A percentile compares a stretch with the other conserved stretches of the same genome.
Conservation (phyloP, 768 basidiomycete genomes). For the Kondoa subrosea region DNA sequence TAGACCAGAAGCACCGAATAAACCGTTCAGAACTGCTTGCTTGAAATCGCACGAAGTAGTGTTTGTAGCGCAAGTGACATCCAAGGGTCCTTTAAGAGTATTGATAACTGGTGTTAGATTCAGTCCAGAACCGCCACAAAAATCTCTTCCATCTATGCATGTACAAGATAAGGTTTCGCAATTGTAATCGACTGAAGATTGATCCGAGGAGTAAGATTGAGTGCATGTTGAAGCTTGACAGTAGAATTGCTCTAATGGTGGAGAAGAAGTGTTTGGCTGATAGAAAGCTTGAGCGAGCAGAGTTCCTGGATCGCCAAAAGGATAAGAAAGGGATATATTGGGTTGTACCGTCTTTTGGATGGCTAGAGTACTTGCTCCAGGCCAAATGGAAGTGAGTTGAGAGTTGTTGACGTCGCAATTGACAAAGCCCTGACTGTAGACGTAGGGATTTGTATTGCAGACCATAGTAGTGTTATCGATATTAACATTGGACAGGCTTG, state of each 20-base stretch:
- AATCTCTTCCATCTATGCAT: conserved; percentile 51
- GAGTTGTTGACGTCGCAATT: conserved; percentile 72
- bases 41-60: conserved; percentile 54
- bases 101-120: conserved; percentile 41
- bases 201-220: conserved; percentile 38
- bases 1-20: conserved; percentile 66
- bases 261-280: conserved; percentile 23
- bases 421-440: conserved; percentile 52
- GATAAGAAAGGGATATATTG: conserved; percentile 31
- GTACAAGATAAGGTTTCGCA: conserved; percentile 60
- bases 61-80: conserved; percentile 47
- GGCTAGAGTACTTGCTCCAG: conserved; percentile 53
- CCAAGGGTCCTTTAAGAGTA: conserved; percentile 46
- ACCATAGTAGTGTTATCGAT: conserved; percentile 1
- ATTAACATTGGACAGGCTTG: neutral
- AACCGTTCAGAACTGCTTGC: conserved; percentile 45
- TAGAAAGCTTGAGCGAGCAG: conserved; percentile 60
- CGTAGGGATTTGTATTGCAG: conserved; percentile 16
- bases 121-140: conserved; percentile 45
- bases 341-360: conserved; percentile 54
- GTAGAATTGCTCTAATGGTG: conserved; percentile 74
- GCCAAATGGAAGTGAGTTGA: conserved; percentile 59
- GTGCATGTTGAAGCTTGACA: conserved; percentile 56
- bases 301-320: conserved; percentile 38
- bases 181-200: conserved; percentile 39